Conservation (phyloP, 495 filamentous ascomycete species). For the Aspergillus carlsbadensis region DNA sequence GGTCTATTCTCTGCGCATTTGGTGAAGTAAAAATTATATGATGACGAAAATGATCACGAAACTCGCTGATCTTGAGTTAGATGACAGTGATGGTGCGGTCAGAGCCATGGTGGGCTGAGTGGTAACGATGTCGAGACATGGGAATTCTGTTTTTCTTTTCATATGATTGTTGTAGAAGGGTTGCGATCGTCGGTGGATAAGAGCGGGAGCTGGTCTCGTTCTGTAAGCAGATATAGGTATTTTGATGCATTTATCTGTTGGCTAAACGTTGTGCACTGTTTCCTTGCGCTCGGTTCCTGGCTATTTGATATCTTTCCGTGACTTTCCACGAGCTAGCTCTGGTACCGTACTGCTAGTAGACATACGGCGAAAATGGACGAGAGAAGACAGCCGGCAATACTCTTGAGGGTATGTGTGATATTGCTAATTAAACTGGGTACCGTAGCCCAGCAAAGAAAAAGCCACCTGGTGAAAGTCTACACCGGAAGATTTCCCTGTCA, state of each 20-base stretch:
- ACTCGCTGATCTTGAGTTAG: slow-evolving; percentile 7
- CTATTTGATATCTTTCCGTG: slow-evolving; percentile 1
- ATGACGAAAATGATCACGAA: slow-evolving; percentile 10
- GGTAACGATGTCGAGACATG: slow-evolving; percentile 10
- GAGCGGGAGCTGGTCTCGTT: slow-evolving; percentile 12
- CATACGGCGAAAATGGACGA: no score
- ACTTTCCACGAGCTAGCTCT: slow-evolving; percentile 4
- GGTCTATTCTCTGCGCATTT: slow-evolving; percentile 16
- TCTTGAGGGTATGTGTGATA: neutral
- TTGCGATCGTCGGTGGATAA: slow-evolving; percentile 9
- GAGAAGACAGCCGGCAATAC: neutral
- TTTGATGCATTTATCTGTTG: slow-evolving; percentile 25
- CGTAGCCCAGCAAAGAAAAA: slow-evolving; percentile 18
- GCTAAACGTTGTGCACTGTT: slow-evolving; percentile 19
- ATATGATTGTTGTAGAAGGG: slow-evolving; percentile 21
- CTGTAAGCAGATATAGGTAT: slow-evolving; percentile 16
- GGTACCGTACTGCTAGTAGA: slow-evolving; percentile 8
- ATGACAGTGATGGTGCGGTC: slow-evolving; percentile 1
- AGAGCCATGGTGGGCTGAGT: neutral
- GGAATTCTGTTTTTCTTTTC: slow-evolving; percentile 1
- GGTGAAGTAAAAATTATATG: slow-evolving; percentile 7
- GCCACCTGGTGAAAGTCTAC: neutral
- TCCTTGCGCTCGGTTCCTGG: slow-evolving; percentile 4
- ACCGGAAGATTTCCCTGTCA: neutral
- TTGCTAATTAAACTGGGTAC: slow-evolving; percentile 14